Conservation (phyloP, 495 filamentous ascomycete species). For the Neurospora sp. region DNA sequence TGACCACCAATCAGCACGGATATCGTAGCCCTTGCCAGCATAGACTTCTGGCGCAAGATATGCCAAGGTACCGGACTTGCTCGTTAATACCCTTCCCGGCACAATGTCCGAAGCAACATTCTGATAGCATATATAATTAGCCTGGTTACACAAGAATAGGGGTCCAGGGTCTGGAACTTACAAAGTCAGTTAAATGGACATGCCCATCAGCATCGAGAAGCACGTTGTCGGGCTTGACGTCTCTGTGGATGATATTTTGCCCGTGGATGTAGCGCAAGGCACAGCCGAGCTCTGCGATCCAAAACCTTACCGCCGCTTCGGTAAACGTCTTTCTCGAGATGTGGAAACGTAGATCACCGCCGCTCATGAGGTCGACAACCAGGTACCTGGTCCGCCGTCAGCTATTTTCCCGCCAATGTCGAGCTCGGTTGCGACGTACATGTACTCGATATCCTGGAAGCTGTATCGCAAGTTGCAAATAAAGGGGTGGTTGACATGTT, state of each 20-base stretch:
- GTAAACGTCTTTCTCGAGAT: slow-evolving; percentile 97
- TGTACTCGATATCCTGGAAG: slow-evolving; percentile 98
- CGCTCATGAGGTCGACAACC: slow-evolving; percentile 97
- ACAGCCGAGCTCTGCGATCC: slow-evolving; percentile 90
- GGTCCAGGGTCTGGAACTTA: slow-evolving; percentile 34
- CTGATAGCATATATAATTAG: slow-evolving; percentile 35
- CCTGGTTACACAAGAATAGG: slow-evolving; percentile 2
- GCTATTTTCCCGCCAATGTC: background rate
- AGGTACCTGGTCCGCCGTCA: slow-evolving; percentile 59
- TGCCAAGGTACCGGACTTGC: slow-evolving; percentile 92
- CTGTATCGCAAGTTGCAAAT: slow-evolving; percentile 97
- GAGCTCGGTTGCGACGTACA: slow-evolving; percentile 48
- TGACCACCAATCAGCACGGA: slow-evolving; percentile 97
- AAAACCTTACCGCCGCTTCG: slow-evolving; percentile 92
- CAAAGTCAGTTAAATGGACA: slow-evolving; percentile 96
- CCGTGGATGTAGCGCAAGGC: slow-evolving; percentile 84
- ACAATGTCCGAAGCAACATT: slow-evolving; percentile 94
- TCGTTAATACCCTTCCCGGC: slow-evolving; percentile 73
- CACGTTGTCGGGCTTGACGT: slow-evolving; percentile 96
- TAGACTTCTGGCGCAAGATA: slow-evolving; percentile 97
- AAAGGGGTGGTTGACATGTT: slow-evolving; percentile 95
- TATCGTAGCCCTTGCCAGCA: slow-evolving; percentile 71
- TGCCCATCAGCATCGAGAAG: slow-evolving; percentile 89
- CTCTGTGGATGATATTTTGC: slow-evolving; percentile 89
- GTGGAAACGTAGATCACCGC: slow-evolving; percentile 93